Base-by-base conservation (phyloP, 1,139 yeast genomes). In the Protomyces pachydermus region DNA sequence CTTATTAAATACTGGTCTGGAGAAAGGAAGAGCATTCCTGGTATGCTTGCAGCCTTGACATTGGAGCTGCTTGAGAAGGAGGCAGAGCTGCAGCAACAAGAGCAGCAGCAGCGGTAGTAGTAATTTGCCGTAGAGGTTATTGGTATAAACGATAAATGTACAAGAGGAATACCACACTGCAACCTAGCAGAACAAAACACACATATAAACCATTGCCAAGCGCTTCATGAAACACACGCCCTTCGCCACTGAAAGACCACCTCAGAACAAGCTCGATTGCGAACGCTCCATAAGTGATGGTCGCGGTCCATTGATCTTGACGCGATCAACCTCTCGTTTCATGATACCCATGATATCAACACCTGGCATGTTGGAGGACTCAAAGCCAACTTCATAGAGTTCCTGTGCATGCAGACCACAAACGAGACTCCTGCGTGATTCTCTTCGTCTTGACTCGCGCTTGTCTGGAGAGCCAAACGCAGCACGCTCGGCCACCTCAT, bases 11-110 rank as follows among this genome's bases (percentile, higher is more conserved):
- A 82, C 66, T 89, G 95, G 91, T 83, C 88, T 2, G 80, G 80
- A 57, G 88, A 86, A 60, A 81, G 84, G 67, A 82, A 82, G 52
- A 91, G 88, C 69, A 83, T 89, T 28, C 89, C 95, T 0, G 87
- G 95, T 70, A 87, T 90, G 71, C 76, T 91, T 65, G 86, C 95
- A 65, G 91, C 95, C 0, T 77, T 90, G 67, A 88, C 85, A 61
- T 76, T 90, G 65, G 86, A 82, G 70, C 75, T 88, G 32, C 85
- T 83, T 74, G 86, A 84, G 63, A 56, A 71, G 64, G 84, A 74
- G 18, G 84, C 82, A 38, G 18, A 28, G 14, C 46, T 10, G 25
- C 37, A 38, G 25, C 20, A 14, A 20, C 48, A 16, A 20, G 14
- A 37, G 42, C 14, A n/a, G 5, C 16, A n/a, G 9, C 42, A n/a